phyloP scores from a whole-genome alignment of 1,284 basidiomycete genomes.

The Malassezia japonica region DNA sequence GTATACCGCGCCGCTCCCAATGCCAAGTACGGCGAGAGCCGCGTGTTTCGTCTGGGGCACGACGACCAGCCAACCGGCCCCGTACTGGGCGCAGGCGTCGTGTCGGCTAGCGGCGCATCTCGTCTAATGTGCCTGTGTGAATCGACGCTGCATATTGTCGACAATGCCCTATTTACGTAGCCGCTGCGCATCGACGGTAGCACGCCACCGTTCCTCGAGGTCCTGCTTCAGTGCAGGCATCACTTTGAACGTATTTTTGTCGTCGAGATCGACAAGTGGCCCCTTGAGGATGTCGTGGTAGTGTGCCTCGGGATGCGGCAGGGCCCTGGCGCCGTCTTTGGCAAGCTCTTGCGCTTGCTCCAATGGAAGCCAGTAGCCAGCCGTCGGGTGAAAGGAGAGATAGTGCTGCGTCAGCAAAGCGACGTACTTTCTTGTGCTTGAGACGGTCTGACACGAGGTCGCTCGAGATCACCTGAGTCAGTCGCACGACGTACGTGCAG shows the following conservation, averaged over 20 bases:
- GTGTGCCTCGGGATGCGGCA: conserved; percentile 52
- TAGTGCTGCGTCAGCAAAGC: conserved; percentile 54
- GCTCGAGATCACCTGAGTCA: conserved; percentile 79
- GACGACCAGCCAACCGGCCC: background rate
- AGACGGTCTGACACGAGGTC: conserved; percentile 66
- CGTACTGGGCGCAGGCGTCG: background rate
- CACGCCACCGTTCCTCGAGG: conserved; percentile 47
- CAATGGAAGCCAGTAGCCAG: conserved; percentile 75
- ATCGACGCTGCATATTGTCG: background rate
- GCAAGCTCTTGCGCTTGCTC: conserved; percentile 68
- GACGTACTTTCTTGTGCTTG: conserved; percentile 64
- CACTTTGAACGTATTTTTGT: conserved; percentile 57
- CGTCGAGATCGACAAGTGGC: conserved; percentile 62
- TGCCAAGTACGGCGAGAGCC: conserved; percentile 10
- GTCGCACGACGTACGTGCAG: conserved; percentile 51
- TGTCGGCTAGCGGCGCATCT: background rate
- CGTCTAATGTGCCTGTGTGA: conserved; percentile 3
- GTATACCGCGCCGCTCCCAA: conserved; percentile 19
- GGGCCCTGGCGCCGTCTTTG: conserved; percentile 38
- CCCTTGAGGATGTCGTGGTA: conserved; percentile 64
- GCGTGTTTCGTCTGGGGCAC: conserved; percentile 5
- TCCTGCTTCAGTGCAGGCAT: conserved; percentile 70
- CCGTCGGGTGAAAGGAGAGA: conserved; percentile 79
- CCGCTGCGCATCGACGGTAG: background rate
- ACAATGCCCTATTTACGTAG: background rate